Evolutionary conservation across 73 alveolate genomes (phyloP).

Genomic region (Paramecium caudatum): DNA sequence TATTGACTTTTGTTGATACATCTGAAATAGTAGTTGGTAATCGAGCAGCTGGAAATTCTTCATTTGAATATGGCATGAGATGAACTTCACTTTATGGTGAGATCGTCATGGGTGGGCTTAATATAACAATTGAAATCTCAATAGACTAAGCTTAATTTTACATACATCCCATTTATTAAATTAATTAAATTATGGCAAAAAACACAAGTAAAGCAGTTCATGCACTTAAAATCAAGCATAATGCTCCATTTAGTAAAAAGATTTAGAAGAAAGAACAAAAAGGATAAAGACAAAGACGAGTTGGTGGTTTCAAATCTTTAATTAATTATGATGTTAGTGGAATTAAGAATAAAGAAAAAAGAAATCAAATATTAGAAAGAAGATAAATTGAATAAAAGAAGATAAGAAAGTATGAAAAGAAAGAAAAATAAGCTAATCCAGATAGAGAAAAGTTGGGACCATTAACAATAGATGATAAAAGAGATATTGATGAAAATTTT

Average conservation of each 20-base stretch:
- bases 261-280: conserved; percentile 37
- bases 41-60: neutral
- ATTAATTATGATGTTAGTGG: conserved; percentile 56
- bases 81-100: neutral
- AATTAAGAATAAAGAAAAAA: conserved; percentile 70
- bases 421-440: conserved; percentile 64
- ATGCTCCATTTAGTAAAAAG: conserved; percentile 55
- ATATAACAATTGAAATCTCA: neutral
- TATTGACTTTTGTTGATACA: too few relatives aligned
- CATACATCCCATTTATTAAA: conserved; percentile 10
- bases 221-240: conserved; percentile 43
- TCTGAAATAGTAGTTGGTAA: neutral
- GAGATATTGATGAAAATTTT: conserved; percentile 76
- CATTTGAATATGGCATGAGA: neutral
- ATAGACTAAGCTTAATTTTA: neutral
- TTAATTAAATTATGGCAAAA: conserved; percentile 59
- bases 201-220: conserved; percentile 58
- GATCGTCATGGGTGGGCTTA: neutral
- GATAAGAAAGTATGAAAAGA: conserved; percentile 39
- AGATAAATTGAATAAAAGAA: conserved; percentile 58
- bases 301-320: conserved; percentile 47
- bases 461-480: conserved; percentile 77
- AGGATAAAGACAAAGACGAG: conserved; percentile 15
- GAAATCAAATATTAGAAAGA: conserved; percentile 57
- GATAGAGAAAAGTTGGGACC: conserved; percentile 75